Percentiles rank a stretch among this genome's conserved stretches.
Evolutionary conservation across 306 rosid species (phyloP).

Genomic region (Quercus bicolor): DNA sequence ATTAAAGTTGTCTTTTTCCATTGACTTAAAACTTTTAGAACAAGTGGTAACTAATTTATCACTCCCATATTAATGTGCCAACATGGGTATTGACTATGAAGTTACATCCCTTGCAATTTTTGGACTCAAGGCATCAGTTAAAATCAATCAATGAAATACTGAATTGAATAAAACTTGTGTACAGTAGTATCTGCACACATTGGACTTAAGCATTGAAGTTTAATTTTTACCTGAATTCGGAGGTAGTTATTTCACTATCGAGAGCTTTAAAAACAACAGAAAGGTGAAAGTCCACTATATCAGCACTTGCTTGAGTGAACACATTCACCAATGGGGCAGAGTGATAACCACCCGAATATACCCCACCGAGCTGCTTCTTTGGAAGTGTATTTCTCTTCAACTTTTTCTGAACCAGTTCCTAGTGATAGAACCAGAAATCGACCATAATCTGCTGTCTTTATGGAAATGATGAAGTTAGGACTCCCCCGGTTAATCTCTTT

Average conservation of each 20-base stretch:
- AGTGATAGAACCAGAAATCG: not conserved
- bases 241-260: slow-evolving; percentile 30
- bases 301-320: slow-evolving; percentile 41
- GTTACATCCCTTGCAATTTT: no score
- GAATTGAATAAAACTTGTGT: no score
- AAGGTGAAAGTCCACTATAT: slow-evolving; percentile 42
- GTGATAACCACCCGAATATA: slow-evolving; percentile 33
- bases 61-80: not conserved
- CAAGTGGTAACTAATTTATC: no score
- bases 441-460: not conserved
- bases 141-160: no score
- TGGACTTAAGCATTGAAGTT: no score
- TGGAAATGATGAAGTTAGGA: not conserved
- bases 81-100: no score
- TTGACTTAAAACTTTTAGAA: no score
- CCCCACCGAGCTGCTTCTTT: slow-evolving; percentile 38
- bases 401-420: not conserved
- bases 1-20: no score
- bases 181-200: no score
- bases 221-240: slow-evolving; percentile 36
- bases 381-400: slow-evolving; percentile 21
- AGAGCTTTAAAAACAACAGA: slow-evolving; percentile 40
- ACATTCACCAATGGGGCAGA: slow-evolving; percentile 31
- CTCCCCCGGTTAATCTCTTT: not conserved
- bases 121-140: no score